These are phyloP conservation scores for Didymella keratinophila DNA, from an alignment of 2,329 filamentous ascomycete species.

Conservation along the genomic window DNA sequence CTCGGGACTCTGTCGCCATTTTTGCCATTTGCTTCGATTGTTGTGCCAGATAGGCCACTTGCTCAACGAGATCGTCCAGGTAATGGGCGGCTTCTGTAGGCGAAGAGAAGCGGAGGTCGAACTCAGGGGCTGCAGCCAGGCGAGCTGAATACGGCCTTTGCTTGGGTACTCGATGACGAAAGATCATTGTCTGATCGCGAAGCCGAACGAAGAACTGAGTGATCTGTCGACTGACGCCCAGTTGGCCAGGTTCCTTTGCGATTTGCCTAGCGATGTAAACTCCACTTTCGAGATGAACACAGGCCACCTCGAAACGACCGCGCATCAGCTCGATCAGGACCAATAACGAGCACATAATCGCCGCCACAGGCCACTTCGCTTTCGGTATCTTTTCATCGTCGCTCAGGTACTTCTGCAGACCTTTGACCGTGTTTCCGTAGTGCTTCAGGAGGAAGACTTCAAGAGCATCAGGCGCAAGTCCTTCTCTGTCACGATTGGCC, in stretches of 20 bases:
- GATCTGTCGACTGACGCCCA: background rate
- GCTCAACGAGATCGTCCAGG: constrained; percentile 13
- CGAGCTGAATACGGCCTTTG: background rate
- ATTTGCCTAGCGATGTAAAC: constrained; percentile 2
- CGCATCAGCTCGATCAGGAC: constrained; percentile 12
- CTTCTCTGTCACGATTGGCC: constrained; percentile 1
- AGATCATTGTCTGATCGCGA: constrained; percentile 7
- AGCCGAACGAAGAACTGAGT: constrained; percentile 10
- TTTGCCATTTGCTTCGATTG: constrained; percentile 3
- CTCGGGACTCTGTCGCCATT: background rate
- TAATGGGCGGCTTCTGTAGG: constrained; percentile 10
- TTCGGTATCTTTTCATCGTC: background rate
- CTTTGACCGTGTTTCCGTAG: constrained; percentile 11
- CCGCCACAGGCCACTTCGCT: constrained; percentile 1
- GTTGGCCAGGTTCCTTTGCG: background rate
- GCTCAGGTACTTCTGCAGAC: constrained; percentile 1
- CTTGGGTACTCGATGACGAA: background rate
- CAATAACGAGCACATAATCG: constrained; percentile 9
- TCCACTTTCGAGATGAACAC: constrained; percentile 10
- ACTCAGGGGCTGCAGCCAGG: background rate
- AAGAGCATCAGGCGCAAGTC: constrained; percentile 5
- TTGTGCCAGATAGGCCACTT: constrained; percentile 9
- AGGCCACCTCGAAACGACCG: constrained; percentile 8
- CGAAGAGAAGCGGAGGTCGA: constrained; percentile 8
- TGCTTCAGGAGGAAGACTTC: constrained; percentile 16